Conservation (phyloP, 1,284 basidiomycete genomes). For the Naganishia cerealis region DNA sequence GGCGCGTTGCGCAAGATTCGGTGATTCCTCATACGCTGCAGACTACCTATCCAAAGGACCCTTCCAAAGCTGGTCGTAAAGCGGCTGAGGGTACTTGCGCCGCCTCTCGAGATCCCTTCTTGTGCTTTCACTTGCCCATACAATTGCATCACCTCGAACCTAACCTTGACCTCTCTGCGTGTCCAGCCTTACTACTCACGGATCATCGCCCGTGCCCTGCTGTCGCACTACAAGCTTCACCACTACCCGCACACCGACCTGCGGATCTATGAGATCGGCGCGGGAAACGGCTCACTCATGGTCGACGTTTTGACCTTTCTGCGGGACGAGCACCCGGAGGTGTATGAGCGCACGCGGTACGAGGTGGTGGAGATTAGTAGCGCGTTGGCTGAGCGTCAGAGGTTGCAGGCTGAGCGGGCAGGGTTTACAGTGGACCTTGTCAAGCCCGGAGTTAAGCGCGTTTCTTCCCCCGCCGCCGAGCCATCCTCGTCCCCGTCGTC, state of each 20-base stretch:
- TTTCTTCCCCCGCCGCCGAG: too few relatives aligned
- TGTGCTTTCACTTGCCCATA: too few relatives aligned
- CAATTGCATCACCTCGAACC: too few relatives aligned
- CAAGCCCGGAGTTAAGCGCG: background rate
- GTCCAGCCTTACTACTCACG: conserved; percentile 87
- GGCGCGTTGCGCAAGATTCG: too few relatives aligned
- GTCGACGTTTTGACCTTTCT: conserved; percentile 82
- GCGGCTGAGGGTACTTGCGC: too few relatives aligned
- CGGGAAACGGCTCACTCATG: conserved; percentile 93
- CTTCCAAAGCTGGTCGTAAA: too few relatives aligned
- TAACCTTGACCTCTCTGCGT: too few relatives aligned
- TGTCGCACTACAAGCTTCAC: conserved; percentile 86
- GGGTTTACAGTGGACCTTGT: conserved; percentile 59
- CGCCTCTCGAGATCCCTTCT: too few relatives aligned
- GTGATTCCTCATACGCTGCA: too few relatives aligned
- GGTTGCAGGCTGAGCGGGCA: conserved; percentile 59
- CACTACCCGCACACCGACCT: conserved; percentile 95
- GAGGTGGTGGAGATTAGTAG: conserved; percentile 90
- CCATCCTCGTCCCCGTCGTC: background rate
- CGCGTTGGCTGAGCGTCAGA: conserved; percentile 73
- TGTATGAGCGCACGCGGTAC: conserved; percentile 80
- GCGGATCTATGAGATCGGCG: conserved; percentile 94
- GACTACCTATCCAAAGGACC: too few relatives aligned
- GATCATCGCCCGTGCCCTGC: conserved; percentile 81
- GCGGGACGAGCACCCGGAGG: conserved; percentile 75